Evolutionary conservation across 1,139 yeast species (phyloP).

Genomic region (Saccharomycopsis crataegensis): DNA sequence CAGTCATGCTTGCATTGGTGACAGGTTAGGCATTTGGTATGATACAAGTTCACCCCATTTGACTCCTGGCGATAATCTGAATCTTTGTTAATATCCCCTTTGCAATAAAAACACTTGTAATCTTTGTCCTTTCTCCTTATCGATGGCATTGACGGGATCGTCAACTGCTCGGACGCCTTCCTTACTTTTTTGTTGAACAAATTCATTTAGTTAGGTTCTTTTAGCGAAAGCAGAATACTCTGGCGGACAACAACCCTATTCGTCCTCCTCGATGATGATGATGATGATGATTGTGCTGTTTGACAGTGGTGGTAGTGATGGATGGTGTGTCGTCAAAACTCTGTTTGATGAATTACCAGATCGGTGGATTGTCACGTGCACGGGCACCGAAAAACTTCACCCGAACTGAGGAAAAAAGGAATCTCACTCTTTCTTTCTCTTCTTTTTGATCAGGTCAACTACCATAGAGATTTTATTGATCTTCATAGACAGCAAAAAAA

Average conservation of each 20-base stretch:
- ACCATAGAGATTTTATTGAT: no score
- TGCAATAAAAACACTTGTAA: constrained; percentile 16
- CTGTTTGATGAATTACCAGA: no score
- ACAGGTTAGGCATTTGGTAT: constrained; percentile 15
- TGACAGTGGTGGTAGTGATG: no score
- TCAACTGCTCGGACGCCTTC: constrained; percentile 15
- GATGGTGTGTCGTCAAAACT: no score
- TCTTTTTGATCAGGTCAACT: no score
- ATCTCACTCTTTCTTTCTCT: no score
- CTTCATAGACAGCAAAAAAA: no score
- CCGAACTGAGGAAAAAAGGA: no score
- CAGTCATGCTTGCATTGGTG: constrained; percentile 17
- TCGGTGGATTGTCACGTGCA: no score
- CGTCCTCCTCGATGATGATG: no score
- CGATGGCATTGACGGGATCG: constrained; percentile 3
- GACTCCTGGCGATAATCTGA: constrained; percentile 11
- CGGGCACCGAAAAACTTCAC: no score
- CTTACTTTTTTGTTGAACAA: constrained; percentile 12
- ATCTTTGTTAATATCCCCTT: constrained; percentile 13
- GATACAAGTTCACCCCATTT: constrained; percentile 5
- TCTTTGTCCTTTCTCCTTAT: constrained; percentile 8
- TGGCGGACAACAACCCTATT: not conserved
- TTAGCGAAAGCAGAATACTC: not conserved
- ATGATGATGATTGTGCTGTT: no score
- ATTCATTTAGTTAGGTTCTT: constrained; percentile 5